These are phyloP conservation scores for Petrea volubilis DNA, from an alignment of 257 asterid species.

Conservation along the genomic window DNA sequence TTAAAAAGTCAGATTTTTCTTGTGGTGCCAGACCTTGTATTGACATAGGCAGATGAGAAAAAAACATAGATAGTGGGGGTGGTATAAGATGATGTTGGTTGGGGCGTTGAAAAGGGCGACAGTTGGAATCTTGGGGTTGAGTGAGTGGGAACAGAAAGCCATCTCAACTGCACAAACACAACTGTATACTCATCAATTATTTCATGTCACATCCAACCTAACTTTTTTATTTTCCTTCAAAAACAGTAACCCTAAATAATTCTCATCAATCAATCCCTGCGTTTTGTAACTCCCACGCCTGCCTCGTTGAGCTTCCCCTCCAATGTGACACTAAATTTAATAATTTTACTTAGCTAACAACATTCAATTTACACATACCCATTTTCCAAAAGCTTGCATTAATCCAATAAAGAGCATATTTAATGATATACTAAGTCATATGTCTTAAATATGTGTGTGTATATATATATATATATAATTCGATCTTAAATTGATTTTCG, in stretches of 20 bases:
- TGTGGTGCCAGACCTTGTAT: no score
- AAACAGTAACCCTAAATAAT: background rate
- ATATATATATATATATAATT: no score
- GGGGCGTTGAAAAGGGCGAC: constrained; percentile 35
- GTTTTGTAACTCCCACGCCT: constrained; percentile 23
- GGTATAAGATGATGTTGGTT: constrained; percentile 17
- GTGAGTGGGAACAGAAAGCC: constrained; percentile 22
- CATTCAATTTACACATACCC: background rate
- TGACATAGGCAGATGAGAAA: no score
- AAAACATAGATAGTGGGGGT: constrained; percentile 18
- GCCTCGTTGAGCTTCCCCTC: background rate
- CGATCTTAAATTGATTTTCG: no score
- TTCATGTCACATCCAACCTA: constrained; percentile 33
- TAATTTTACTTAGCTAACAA: background rate
- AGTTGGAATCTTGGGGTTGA: constrained; percentile 40
- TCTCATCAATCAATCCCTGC: constrained; percentile 20
- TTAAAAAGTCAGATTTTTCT: no score
- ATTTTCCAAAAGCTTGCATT: background rate
- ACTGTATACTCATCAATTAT: constrained; percentile 9
- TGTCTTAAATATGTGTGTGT: no score
- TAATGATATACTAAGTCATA: no score
- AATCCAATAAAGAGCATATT: no score
- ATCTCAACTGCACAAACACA: constrained; percentile 24
- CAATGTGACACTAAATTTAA: background rate
- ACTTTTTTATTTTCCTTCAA: constrained; percentile 8